A percentile compares a stretch with the other conserved stretches of the same genome.
These are phyloP conservation scores for Suillus discolor DNA, from an alignment of 768 basidiomycete species.

Conservation along the genomic window DNA sequence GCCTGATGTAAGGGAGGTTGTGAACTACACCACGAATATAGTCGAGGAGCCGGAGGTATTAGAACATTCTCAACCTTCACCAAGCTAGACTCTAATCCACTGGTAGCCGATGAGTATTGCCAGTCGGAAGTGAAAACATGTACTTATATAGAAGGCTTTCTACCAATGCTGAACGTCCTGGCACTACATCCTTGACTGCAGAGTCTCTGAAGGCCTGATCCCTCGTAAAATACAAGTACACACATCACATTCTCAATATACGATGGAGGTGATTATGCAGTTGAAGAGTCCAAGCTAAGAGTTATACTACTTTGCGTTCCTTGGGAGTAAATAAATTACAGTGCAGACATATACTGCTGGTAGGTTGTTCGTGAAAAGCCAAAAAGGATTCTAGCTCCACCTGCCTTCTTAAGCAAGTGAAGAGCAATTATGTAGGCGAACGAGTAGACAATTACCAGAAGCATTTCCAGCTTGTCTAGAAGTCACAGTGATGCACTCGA, in stretches of 20 bases:
- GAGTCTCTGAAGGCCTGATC: background rate
- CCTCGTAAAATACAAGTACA: background rate
- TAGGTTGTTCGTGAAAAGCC: background rate
- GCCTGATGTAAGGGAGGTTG: background rate
- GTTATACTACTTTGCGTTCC: background rate
- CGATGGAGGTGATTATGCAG: background rate
- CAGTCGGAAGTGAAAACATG: background rate
- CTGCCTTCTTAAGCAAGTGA: background rate
- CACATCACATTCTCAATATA: background rate
- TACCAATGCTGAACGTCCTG: background rate
- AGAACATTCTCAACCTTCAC: background rate
- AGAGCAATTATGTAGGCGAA: background rate
- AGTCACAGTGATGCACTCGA: background rate
- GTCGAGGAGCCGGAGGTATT: background rate
- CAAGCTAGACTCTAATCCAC: background rate
- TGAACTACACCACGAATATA: background rate
- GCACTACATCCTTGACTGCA: background rate
- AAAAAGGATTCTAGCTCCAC: background rate
- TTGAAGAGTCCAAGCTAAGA: background rate
- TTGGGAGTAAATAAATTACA: background rate
- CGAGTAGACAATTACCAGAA: background rate
- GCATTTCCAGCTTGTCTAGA: background rate
- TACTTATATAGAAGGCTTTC: background rate
- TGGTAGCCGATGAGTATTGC: background rate
- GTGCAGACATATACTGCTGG: background rate